Percentiles rank a stretch among this genome's conserved stretches.
phyloP scores from a whole-genome alignment of 2,329 filamentous ascomycete genomes.

The Podosphaera xanthii region DNA sequence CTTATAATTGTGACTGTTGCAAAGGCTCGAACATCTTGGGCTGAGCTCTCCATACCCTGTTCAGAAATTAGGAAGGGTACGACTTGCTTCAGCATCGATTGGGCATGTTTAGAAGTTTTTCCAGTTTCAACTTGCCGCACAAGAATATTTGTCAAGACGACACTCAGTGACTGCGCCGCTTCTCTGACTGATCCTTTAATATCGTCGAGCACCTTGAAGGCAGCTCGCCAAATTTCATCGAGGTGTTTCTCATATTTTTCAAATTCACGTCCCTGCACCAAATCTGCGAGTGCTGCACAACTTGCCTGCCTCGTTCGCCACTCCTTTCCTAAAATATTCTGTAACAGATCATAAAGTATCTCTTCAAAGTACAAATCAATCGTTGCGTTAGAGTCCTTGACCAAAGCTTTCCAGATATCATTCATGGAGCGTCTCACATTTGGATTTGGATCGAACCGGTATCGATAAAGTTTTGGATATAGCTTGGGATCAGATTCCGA shows the following conservation, averaged over 20 bases:
- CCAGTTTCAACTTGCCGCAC: slow-evolving; percentile 70
- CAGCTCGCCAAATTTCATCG: slow-evolving; percentile 60
- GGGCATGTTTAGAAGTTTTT: slow-evolving; percentile 43
- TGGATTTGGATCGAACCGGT: slow-evolving; percentile 81
- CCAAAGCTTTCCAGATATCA: slow-evolving; percentile 89
- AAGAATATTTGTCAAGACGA: slow-evolving; percentile 62
- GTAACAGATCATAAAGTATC: slow-evolving; percentile 72
- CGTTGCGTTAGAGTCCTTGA: slow-evolving; percentile 60
- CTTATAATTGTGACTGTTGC: slow-evolving; percentile 65
- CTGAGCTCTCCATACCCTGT: slow-evolving; percentile 71
- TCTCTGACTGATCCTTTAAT: slow-evolving; percentile 77
- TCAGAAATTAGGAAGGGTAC: slow-evolving; percentile 78
- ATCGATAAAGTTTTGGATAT: slow-evolving; percentile 84
- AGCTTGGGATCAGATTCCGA: slow-evolving; percentile 77
- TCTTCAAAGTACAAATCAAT: slow-evolving; percentile 66
- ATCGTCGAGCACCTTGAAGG: slow-evolving; percentile 83
- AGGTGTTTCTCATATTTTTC: slow-evolving; percentile 66
- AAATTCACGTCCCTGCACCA: slow-evolving; percentile 60
- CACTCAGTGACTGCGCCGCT: slow-evolving; percentile 62
- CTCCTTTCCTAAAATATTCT: slow-evolving; percentile 69
- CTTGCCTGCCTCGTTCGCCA: slow-evolving; percentile 87
- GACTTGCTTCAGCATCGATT: slow-evolving; percentile 63
- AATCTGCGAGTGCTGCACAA: slow-evolving; percentile 69
- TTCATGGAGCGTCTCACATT: slow-evolving; percentile 94
- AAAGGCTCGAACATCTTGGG: slow-evolving; percentile 69